These are phyloP conservation scores for Clonostachys sp. DNA, from an alignment of 2,329 filamentous ascomycete species.

Conservation along the genomic window DNA sequence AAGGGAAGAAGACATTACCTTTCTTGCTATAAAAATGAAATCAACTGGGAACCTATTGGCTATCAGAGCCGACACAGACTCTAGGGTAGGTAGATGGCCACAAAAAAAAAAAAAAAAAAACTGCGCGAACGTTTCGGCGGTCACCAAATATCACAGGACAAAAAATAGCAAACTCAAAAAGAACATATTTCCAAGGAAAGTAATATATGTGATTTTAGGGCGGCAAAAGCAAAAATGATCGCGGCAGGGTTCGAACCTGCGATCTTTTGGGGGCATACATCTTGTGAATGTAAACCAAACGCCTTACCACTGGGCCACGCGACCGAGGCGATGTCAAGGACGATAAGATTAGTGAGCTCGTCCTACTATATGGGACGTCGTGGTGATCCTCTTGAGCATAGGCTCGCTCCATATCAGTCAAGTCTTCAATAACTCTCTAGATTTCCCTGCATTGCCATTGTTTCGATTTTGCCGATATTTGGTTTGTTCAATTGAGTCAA, in stretches of 20 bases:
- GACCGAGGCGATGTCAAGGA: slow-evolving; percentile 1
- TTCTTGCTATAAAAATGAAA: background rate
- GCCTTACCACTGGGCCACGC: slow-evolving; percentile 9
- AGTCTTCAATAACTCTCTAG: too few species aligned
- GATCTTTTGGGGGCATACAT: slow-evolving; percentile 7
- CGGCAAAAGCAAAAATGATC: slow-evolving; percentile 2
- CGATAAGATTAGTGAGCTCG: too few species aligned
- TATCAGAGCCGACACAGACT: background rate
- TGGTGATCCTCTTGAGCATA: too few species aligned
- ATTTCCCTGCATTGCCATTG: too few species aligned
- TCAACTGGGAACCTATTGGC: background rate
- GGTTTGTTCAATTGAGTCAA: too few species aligned
- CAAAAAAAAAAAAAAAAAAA: too few species aligned
- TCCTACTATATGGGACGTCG: too few species aligned
- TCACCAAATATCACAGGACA: background rate
- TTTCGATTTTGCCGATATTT: too few species aligned
- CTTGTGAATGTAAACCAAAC: slow-evolving; percentile 7
- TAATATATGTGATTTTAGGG: background rate
- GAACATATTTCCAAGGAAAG: background rate
- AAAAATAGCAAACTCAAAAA: background rate
- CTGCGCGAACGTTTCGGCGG: background rate
- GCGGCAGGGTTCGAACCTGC: slow-evolving; percentile 16
- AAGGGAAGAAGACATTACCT: background rate
- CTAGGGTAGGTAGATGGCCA: too few species aligned
- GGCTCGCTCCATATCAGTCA: too few species aligned